Percentiles rank a stretch among this genome's conserved stretches.
These are phyloP conservation scores for Acer yangbiense DNA, from an alignment of 345 rosid species.

Conservation along the genomic window DNA sequence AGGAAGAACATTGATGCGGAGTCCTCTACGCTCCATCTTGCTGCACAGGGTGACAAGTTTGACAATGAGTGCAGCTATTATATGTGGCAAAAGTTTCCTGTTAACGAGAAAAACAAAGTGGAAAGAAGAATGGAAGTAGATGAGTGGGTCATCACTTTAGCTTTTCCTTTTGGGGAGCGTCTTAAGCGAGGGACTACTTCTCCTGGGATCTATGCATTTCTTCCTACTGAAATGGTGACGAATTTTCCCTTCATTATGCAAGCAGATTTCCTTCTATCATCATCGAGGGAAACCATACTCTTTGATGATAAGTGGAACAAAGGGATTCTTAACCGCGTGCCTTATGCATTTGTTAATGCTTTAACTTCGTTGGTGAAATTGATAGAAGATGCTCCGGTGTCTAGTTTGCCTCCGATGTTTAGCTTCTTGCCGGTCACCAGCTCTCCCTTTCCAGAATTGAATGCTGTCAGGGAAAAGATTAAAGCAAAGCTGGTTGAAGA, in stretches of 20 bases:
- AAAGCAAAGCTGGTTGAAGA: slow-evolving; percentile 35
- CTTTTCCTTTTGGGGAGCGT: slow-evolving; percentile 66
- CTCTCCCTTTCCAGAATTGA: slow-evolving; percentile 38
- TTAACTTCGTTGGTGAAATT: slow-evolving; percentile 55
- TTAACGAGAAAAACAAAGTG: slow-evolving; percentile 48
- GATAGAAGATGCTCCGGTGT: slow-evolving; percentile 47
- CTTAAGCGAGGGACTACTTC: slow-evolving; percentile 43
- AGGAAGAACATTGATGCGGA: slow-evolving; percentile 80
- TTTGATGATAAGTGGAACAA: slow-evolving; percentile 72
- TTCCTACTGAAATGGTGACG: slow-evolving; percentile 79
- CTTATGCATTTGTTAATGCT: slow-evolving; percentile 62
- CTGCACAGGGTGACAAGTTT: slow-evolving; percentile 32
- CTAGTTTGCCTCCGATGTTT: slow-evolving; percentile 52
- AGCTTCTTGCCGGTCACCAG: slow-evolving; percentile 55
- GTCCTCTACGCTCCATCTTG: slow-evolving; percentile 59
- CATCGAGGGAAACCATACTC: slow-evolving; percentile 71
- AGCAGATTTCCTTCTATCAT: slow-evolving; percentile 65
- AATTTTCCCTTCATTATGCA: slow-evolving; percentile 71
- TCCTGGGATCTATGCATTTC: slow-evolving; percentile 77
- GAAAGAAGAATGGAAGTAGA: slow-evolving; percentile 71
- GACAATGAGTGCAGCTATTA: slow-evolving; percentile 54
- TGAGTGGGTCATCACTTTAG: slow-evolving; percentile 68
- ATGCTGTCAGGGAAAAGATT: slow-evolving; percentile 48
- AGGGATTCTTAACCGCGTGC: slow-evolving; percentile 69
- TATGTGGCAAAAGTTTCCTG: slow-evolving; percentile 75